phyloP scores from a whole-genome alignment of 176 grass and related monocot species.

The Cenchrus fungigraminus region DNA sequence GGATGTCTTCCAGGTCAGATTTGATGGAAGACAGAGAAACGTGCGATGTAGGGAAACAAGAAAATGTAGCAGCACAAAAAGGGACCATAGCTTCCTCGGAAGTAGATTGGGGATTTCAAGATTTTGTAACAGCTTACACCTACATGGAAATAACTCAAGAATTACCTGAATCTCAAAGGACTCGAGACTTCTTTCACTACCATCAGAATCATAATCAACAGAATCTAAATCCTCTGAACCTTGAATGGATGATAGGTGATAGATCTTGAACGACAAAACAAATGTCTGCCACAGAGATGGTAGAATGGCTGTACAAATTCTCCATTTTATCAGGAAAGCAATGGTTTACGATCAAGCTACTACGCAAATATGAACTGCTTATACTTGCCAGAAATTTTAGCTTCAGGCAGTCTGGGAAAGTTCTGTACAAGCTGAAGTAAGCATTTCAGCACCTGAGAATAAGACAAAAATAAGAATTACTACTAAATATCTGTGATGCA shows the following conservation, averaged over 20 bases:
- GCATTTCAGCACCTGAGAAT: slow-evolving; percentile 93
- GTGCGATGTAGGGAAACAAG: not conserved
- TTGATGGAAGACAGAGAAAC: not conserved
- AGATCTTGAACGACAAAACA: slow-evolving; percentile 75
- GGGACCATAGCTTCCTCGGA: not conserved
- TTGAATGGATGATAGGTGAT: slow-evolving; percentile 79
- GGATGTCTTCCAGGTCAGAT: not conserved
- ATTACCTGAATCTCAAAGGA: slow-evolving; percentile 90
- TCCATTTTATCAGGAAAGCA: slow-evolving; percentile 24
- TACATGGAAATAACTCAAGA: not conserved
- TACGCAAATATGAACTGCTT: not conserved
- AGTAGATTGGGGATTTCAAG: not conserved
- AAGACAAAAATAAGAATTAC: slow-evolving; percentile 43
- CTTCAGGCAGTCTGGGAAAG: slow-evolving; percentile 75
- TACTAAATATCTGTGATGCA: slow-evolving; percentile 20
- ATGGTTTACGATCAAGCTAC: slow-evolving; percentile 20
- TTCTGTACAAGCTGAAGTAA: slow-evolving; percentile 95
- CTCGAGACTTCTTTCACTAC: slow-evolving; percentile 85
- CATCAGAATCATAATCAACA: slow-evolving; percentile 87
- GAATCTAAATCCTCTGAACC: slow-evolving; percentile 67
- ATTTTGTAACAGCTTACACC: not conserved
- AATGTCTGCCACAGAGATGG: slow-evolving; percentile 93
- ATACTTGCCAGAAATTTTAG: slow-evolving; percentile 74
- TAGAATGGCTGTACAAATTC: slow-evolving; percentile 65
- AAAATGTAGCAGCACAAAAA: not conserved